Evolutionary conservation across 805 yeast genomes (phyloP).

Genomic region (Blastobotrys terrestris): DNA sequence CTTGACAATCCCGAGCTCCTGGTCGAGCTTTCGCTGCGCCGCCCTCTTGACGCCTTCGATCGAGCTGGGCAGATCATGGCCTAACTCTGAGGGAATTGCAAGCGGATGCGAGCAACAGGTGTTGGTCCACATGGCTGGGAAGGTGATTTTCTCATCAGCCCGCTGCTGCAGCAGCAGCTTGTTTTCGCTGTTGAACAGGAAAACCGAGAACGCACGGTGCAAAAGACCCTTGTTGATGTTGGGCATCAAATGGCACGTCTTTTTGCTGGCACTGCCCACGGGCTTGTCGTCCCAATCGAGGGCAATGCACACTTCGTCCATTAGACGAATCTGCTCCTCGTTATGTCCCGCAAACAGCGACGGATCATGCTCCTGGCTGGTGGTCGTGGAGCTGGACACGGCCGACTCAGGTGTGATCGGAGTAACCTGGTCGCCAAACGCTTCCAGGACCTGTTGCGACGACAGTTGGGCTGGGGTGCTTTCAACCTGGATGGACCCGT

Average conservation of each 20-base stretch:
- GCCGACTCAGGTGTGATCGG: slow-evolving; percentile 6
- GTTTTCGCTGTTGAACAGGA: slow-evolving; percentile 72
- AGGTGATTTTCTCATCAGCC: slow-evolving; percentile 93
- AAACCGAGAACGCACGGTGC: slow-evolving; percentile 96
- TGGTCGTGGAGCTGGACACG: slow-evolving; percentile 7
- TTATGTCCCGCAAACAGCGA: slow-evolving; percentile 77
- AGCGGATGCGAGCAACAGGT: slow-evolving; percentile 98
- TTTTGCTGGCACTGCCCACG: slow-evolving; percentile 90
- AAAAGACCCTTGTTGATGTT: slow-evolving; percentile 81
- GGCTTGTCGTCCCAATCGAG: slow-evolving; percentile 83
- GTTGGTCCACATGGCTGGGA: slow-evolving; percentile 96
- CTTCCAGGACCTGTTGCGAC: neutral
- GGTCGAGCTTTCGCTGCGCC: slow-evolving; percentile 86
- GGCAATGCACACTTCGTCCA: slow-evolving; percentile 96
- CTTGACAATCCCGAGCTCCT: slow-evolving; percentile 79
- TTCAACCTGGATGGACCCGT: neutral
- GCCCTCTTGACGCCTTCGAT: slow-evolving; percentile 78
- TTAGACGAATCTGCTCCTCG: slow-evolving; percentile 85
- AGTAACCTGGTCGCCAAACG: neutral
- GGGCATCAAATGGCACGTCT: slow-evolving; percentile 60
- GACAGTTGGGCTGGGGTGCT: neutral
- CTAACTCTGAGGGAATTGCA: slow-evolving; percentile 76
- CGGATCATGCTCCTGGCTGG: slow-evolving; percentile 18
- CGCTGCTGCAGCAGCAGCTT: slow-evolving; percentile 86
- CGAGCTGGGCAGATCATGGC: slow-evolving; percentile 52